Conservation (phyloP, 208 protist genomes). For the Vickermania ingenoplastis region DNA sequence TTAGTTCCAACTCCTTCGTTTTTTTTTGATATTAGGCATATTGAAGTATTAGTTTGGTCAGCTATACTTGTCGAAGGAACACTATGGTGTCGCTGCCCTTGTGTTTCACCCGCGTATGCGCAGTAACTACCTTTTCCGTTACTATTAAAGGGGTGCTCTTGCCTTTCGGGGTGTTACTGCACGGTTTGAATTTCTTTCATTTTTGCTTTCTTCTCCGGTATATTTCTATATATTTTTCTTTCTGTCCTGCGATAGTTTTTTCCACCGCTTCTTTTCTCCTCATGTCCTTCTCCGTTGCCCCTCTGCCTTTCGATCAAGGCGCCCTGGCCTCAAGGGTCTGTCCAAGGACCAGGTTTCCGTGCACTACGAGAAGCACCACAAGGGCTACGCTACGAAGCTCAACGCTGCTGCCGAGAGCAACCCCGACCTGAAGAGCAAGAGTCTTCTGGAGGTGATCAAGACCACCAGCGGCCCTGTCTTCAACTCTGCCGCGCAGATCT, state of each 20-base stretch:
- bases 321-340: slow-evolving; percentile 75
- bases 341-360: slow-evolving; percentile 87
- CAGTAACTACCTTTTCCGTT: too few species aligned
- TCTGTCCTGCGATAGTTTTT: neutral
- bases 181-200: neutral
- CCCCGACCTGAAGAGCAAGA: slow-evolving; percentile 46
- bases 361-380: slow-evolving; percentile 92
- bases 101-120: too few species aligned
- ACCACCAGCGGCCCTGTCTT: slow-evolving; percentile 51
- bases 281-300: slow-evolving; percentile 62
- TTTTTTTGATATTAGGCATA: slow-evolving; percentile 3
- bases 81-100: too few species aligned
- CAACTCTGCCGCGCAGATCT: slow-evolving; percentile 91
- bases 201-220: slow-evolving; percentile 5
- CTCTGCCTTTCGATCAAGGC: slow-evolving; percentile 72
- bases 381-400: slow-evolving; percentile 89
- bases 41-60: too few species aligned
- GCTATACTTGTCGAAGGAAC: too few species aligned
- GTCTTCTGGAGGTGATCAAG: slow-evolving; percentile 74
- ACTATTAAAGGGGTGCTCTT: neutral
- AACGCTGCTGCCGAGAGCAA: slow-evolving; percentile 57
- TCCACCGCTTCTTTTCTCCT: neutral
- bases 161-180: neutral
- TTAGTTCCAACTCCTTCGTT: slow-evolving; percentile 1
- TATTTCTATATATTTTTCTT: neutral